phyloP scores from a whole-genome alignment of 2,329 filamentous ascomycete species.

The Coniochaeta sp. region DNA sequence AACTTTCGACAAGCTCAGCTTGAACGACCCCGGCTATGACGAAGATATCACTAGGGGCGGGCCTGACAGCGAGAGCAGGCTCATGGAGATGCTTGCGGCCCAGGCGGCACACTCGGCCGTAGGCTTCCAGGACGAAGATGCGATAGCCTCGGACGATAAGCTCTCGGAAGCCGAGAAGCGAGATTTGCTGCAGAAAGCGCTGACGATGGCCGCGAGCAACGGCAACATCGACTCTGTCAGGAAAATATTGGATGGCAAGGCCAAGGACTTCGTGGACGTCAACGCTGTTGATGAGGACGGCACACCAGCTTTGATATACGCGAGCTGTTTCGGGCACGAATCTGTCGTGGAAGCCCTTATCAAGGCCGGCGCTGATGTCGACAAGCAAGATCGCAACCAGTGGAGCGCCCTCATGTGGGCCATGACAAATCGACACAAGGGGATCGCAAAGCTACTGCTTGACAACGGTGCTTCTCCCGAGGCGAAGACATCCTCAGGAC shows the following conservation, averaged over 20 bases:
- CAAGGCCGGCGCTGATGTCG: slow-evolving; percentile 78
- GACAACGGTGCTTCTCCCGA: slow-evolving; percentile 95
- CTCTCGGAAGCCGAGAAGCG: slow-evolving; percentile 71
- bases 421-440: slow-evolving; percentile 97
- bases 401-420: slow-evolving; percentile 99
- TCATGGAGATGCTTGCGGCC: slow-evolving; percentile 94
- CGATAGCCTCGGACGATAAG: slow-evolving; percentile 66
- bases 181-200: slow-evolving; percentile 72
- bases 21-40: slow-evolving; percentile 72
- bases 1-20: slow-evolving; percentile 71
- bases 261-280: slow-evolving; percentile 71
- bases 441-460: slow-evolving; percentile 84
- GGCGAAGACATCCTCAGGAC: slow-evolving; percentile 86
- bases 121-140: slow-evolving; percentile 71
- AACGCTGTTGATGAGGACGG: slow-evolving; percentile 89
- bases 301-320: slow-evolving; percentile 93
- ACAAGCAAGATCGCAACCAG: slow-evolving; percentile 90
- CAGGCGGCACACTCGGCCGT: slow-evolving; percentile 80
- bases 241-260: slow-evolving; percentile 66
- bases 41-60: slow-evolving; percentile 52
- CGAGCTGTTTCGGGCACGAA: slow-evolving; percentile 95
- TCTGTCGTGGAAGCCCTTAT: slow-evolving; percentile 79
- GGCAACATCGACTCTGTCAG: slow-evolving; percentile 79
- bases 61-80: slow-evolving; percentile 72
- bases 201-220: slow-evolving; percentile 95